phyloP scores from a whole-genome alignment of 176 grass and related monocot species.

The Cocos nucifera region DNA sequence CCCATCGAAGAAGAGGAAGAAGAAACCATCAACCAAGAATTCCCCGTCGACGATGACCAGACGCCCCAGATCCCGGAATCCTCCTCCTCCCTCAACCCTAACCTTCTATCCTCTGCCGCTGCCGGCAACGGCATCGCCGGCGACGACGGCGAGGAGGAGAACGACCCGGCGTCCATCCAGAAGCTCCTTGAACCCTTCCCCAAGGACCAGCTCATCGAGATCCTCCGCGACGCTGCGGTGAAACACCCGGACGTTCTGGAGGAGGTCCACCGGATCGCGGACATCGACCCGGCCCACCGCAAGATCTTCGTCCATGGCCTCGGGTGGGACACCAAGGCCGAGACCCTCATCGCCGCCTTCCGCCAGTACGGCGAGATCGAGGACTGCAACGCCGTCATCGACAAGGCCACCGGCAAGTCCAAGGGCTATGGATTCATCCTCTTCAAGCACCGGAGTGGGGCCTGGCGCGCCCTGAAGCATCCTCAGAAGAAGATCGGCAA shows the following conservation, averaged over 20 bases:
- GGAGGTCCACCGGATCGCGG: constrained; percentile 42
- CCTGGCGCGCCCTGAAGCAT: constrained; percentile 53
- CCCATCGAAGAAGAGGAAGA: not conserved
- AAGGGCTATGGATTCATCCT: constrained; percentile 98
- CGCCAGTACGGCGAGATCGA: constrained; percentile 80
- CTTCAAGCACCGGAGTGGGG: constrained; percentile 55
- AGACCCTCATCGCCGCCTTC: constrained; percentile 55
- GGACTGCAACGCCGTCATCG: constrained; percentile 75
- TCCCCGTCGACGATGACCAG: not conserved
- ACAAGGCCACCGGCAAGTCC: constrained; percentile 80
- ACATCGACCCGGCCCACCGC: constrained; percentile 68
- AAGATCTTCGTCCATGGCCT: constrained; percentile 98
- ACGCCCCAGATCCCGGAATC: not conserved
- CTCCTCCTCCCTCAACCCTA: no score
- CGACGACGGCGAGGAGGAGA: constrained; percentile 32
- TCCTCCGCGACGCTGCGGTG: constrained; percentile 63
- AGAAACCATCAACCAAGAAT: not conserved
- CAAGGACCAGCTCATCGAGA: constrained; percentile 86
- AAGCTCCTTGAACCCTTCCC: constrained; percentile 64
- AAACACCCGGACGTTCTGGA: constrained; percentile 43
- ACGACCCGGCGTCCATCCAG: constrained; percentile 54
- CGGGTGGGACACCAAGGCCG: constrained; percentile 78
- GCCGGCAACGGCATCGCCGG: no score
- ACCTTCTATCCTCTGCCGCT: not conserved
- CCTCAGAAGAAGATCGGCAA: constrained; percentile 97